These are phyloP conservation scores for Pistacia vera DNA, from an alignment of 345 rosid species.

Conservation along the genomic window DNA sequence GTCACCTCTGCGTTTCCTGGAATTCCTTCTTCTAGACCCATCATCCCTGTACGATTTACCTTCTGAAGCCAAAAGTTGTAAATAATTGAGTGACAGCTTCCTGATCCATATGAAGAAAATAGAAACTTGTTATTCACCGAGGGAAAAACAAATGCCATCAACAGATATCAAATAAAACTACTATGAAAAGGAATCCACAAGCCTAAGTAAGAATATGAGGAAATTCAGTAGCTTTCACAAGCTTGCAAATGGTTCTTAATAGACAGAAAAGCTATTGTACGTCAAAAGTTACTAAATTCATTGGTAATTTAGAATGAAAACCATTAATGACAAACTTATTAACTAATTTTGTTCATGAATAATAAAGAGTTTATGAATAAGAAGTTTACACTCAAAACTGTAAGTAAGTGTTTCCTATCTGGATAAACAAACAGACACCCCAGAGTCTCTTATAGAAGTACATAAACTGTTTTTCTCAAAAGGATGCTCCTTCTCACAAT, in stretches of 20 bases:
- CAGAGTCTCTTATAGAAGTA: not conserved
- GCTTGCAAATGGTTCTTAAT: not conserved
- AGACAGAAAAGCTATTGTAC: not conserved
- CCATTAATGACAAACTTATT: not conserved
- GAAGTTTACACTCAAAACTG: not conserved
- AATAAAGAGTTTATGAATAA: not conserved
- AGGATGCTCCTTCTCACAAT: not conserved
- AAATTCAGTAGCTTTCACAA: slow-evolving; percentile 5
- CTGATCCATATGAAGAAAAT: slow-evolving; percentile 42
- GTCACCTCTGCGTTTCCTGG: slow-evolving; percentile 54
- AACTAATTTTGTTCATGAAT: not conserved
- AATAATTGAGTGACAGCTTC: slow-evolving; percentile 81
- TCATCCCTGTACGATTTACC: slow-evolving; percentile 56
- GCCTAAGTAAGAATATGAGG: not conserved
- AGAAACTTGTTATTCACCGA: slow-evolving; percentile 18
- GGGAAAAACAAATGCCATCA: slow-evolving; percentile 1
- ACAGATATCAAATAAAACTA: slow-evolving; percentile 5
- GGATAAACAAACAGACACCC: not conserved
- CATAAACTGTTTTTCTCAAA: not conserved
- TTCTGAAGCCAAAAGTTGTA: slow-evolving; percentile 67
- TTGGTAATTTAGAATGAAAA: not conserved
- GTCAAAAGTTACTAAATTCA: not conserved
- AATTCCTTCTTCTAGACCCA: slow-evolving; percentile 64
- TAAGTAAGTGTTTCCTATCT: not conserved
- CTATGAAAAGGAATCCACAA: not conserved